Evolutionary conservation across 164 flowering plant species (phyloP), one percentile per base, ranked within the genome.

Genomic region (Magnolia kwangsiensis): DNA sequence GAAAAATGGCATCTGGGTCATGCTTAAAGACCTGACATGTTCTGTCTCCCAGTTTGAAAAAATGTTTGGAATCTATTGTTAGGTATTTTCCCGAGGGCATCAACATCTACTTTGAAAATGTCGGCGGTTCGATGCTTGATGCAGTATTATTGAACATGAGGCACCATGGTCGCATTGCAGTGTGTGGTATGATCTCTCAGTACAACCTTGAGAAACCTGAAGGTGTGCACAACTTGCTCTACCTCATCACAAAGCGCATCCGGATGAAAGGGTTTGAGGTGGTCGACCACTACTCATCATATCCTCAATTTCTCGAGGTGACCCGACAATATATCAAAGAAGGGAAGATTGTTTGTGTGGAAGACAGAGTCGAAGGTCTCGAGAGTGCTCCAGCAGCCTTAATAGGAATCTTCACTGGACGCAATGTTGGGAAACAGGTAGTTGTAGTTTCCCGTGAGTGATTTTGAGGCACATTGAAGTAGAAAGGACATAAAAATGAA

Each of bases 61-160:
- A 37, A 37, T 37, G 45, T 37, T 4, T 37, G 45, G 45, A 37
- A 37, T 37, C 6, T 37, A 37, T 37, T 37, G 0, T 37, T 76
- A 84, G 87, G 80, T 79, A 74, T 67, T 82, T 84, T 51, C 87
- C 85, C 1, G 65, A 82, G 63, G 87, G 78, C 18, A 80, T 82
- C 7, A 81, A 83, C 64, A 79, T 83, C 7, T 83, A 83, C 79
- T 85, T 81, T 16, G 83, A 86, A 66, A 82, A 83, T 72, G 87
- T 85, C 8, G 86, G 85, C 8, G 89, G 87, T 0, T 72, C 76
- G 63, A 85, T 83, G 87, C 83, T 86, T 3, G 89, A 86, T 37
- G 87, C 87, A 49, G 86, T 82, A 19, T 79, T 86, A 0, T 55
- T 68, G 50, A 86, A 86, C 82, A 83, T 84, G 86, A 81, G 76